A percentile compares a stretch with the other conserved stretches of the same genome.
Conservation (phyloP, 106 monocot species). For the Posidonia australis region DNA sequence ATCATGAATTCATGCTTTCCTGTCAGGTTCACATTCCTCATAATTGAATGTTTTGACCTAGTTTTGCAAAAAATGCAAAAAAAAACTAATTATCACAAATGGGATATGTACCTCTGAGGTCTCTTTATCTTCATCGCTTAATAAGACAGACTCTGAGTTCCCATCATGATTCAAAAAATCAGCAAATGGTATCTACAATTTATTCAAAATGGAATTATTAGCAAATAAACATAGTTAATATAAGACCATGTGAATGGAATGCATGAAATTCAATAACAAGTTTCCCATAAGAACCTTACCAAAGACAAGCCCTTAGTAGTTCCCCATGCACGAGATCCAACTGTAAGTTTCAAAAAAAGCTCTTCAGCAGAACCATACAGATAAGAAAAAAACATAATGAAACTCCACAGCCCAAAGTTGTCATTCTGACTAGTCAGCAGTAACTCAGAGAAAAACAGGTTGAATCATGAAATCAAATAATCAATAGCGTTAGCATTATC, state of each 20-base stretch:
- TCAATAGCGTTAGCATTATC: no score
- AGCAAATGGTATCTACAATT: constrained; percentile 91
- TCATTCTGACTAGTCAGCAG: no score
- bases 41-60: no score
- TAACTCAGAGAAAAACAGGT: no score
- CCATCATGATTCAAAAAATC: constrained; percentile 93
- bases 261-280: neutral
- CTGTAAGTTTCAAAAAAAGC: constrained; percentile 32
- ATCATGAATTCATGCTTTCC: no score
- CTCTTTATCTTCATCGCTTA: constrained; percentile 58
- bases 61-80: no score
- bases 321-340: constrained; percentile 84
- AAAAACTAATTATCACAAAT: neutral
- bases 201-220: constrained; percentile 6
- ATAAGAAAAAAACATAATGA: no score
- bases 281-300: constrained; percentile 31
- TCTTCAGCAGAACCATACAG: no score
- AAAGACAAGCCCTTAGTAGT: constrained; percentile 58
- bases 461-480: no score
- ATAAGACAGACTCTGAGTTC: constrained; percentile 37
- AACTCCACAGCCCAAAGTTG: no score
- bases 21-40: no score
- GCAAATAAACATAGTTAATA: neutral
- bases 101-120: constrained; percentile 42
- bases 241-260: neutral